Evolutionary conservation across 331 rosid genomes (phyloP).

Genomic region (Saraca asoca): DNA sequence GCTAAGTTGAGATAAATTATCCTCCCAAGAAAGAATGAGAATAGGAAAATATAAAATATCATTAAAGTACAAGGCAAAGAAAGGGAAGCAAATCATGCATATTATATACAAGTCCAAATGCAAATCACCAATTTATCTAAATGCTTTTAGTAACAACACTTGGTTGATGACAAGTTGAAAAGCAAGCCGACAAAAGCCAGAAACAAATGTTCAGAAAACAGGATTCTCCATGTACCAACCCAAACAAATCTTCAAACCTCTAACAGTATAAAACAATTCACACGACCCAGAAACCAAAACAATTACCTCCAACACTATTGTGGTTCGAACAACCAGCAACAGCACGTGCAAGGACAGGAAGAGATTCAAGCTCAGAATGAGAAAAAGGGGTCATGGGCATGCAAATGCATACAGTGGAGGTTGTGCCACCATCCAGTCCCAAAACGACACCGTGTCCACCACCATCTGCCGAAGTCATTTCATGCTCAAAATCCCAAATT

Average conservation of each 20-base stretch:
- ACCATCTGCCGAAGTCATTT: constrained; percentile 45
- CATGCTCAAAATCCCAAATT: constrained; percentile 81
- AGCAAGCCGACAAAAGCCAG: constrained; percentile 8
- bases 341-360: constrained; percentile 73
- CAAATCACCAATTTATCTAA: constrained; percentile 23
- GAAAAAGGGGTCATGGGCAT: constrained; percentile 60
- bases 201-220: background rate
- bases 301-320: constrained; percentile 87
- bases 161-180: background rate
- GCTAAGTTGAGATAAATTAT: background rate
- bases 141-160: constrained; percentile 1
- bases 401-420: constrained; percentile 89
- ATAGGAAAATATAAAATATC: background rate
- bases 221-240: background rate
- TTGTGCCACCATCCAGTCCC: constrained; percentile 89
- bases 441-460: constrained; percentile 53
- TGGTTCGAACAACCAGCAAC: constrained; percentile 96
- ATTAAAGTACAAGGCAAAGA: background rate
- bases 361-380: constrained; percentile 58
- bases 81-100: constrained; percentile 1
- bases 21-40: background rate
- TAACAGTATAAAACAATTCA: background rate
- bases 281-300: background rate
- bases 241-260: background rate
- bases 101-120: constrained; percentile 4